These are phyloP conservation scores for Talaromyces wortmannii DNA, from an alignment of 495 filamentous ascomycete species.

Conservation along the genomic window DNA sequence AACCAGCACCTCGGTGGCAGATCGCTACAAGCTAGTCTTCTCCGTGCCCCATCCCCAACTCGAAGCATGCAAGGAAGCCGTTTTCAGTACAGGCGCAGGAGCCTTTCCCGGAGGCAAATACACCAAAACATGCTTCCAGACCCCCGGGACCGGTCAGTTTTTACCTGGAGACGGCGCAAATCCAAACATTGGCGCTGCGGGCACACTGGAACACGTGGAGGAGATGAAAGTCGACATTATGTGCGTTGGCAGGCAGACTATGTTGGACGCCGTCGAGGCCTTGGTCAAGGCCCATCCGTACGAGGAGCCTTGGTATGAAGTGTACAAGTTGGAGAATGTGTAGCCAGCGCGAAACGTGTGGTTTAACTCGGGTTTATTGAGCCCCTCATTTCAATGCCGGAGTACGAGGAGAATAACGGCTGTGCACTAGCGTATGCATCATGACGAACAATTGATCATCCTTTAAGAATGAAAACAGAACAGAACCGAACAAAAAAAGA, in stretches of 20 bases:
- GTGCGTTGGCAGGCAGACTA: slow-evolving; percentile 42
- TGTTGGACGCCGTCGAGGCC: slow-evolving; percentile 34
- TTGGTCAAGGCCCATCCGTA: slow-evolving; percentile 65
- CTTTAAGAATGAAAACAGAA: background rate
- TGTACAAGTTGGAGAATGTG: slow-evolving; percentile 67
- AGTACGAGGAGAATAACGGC: background rate
- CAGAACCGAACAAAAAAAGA: background rate
- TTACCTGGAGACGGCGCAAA: slow-evolving; percentile 29
- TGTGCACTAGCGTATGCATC: background rate
- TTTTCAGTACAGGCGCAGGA: slow-evolving; percentile 39
- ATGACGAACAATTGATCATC: background rate
- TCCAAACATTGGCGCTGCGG: slow-evolving; percentile 31
- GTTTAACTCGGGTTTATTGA: background rate
- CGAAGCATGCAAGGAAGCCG: slow-evolving; percentile 37
- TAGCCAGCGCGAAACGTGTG: slow-evolving; percentile 11
- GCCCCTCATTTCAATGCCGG: background rate
- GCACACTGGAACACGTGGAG: slow-evolving; percentile 37
- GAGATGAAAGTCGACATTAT: slow-evolving; percentile 48
- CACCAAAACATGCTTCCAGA: slow-evolving; percentile 32
- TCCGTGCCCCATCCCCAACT: slow-evolving; percentile 32
- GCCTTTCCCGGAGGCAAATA: slow-evolving; percentile 38
- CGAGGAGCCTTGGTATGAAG: slow-evolving; percentile 69
- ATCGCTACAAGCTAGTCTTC: slow-evolving; percentile 45
- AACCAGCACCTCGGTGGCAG: slow-evolving; percentile 7
- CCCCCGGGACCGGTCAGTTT: slow-evolving; percentile 31